These are phyloP conservation scores for Arctium lappa DNA, from an alignment of 129 eudicot genomes.

Conservation along the genomic window DNA sequence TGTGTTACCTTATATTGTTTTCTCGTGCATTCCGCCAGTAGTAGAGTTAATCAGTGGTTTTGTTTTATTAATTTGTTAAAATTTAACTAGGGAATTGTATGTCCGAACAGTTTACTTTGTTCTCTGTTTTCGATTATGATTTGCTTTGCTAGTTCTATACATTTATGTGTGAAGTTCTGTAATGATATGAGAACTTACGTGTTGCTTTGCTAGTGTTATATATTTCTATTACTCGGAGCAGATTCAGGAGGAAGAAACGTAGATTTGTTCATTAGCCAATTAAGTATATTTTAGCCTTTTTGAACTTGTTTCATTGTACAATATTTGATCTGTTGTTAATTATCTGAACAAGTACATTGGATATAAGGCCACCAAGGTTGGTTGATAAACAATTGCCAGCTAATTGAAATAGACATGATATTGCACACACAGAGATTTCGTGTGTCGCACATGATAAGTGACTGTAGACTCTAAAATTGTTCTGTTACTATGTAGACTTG, in stretches of 20 bases:
- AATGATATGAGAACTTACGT: background rate
- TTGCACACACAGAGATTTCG: background rate
- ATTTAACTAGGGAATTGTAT: background rate
- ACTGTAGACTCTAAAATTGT: background rate
- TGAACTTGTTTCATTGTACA: background rate
- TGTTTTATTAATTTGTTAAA: background rate
- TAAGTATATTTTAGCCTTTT: background rate
- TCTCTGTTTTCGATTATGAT: background rate
- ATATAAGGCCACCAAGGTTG: too few relatives aligned
- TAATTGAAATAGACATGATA: background rate
- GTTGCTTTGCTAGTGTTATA: background rate
- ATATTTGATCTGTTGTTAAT: background rate
- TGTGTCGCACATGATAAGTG: background rate
- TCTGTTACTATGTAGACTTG: constrained; percentile 44
- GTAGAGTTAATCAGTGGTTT: background rate
- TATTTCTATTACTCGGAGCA: background rate
- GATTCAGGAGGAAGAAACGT: background rate
- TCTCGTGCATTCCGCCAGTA: background rate
- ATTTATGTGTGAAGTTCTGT: background rate
- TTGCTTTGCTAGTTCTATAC: background rate
- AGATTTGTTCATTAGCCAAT: background rate
- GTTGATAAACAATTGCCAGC: background rate
- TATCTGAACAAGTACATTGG: background rate
- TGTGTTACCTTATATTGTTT: background rate
- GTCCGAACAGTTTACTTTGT: background rate